These are phyloP conservation scores for Alternaria novae-zelandiae DNA, from an alignment of 2,329 filamentous ascomycete species.

Conservation along the genomic window DNA sequence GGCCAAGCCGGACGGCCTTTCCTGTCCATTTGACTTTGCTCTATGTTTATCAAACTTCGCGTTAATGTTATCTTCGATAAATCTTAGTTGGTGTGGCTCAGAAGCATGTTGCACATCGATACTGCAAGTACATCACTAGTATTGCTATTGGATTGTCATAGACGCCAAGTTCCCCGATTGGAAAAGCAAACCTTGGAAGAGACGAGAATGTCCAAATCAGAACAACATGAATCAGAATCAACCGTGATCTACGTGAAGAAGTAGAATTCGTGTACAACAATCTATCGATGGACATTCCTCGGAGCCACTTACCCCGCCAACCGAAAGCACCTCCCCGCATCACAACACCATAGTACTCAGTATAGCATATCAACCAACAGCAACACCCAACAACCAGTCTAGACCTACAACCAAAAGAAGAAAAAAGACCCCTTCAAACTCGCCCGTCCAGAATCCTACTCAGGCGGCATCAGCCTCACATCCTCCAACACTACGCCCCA, in stretches of 20 bases:
- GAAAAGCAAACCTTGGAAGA: neutral
- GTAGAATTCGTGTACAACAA: neutral
- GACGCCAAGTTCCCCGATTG: neutral
- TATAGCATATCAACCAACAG: neutral
- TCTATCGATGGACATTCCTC: neutral
- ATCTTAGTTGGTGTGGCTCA: neutral
- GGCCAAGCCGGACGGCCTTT: neutral
- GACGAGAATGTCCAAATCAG: neutral
- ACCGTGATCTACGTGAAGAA: neutral
- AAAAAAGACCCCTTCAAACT: neutral
- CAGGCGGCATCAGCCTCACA: neutral
- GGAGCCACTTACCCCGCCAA: slow-evolving; percentile 10
- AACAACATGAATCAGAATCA: neutral
- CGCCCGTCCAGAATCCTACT: neutral
- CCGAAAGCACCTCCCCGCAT: neutral
- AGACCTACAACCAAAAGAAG: neutral
- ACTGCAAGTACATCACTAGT: neutral
- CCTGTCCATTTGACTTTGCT: neutral
- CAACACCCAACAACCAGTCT: neutral
- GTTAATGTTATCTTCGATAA: neutral
- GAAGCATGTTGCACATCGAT: neutral
- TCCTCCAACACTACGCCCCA: neutral
- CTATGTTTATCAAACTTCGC: neutral
- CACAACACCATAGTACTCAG: neutral
- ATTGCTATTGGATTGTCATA: neutral